Percentiles rank a stretch among this genome's conserved stretches.
Conservation (phyloP, 352 stramenopile species). For the Aphanomyces astaci region DNA sequence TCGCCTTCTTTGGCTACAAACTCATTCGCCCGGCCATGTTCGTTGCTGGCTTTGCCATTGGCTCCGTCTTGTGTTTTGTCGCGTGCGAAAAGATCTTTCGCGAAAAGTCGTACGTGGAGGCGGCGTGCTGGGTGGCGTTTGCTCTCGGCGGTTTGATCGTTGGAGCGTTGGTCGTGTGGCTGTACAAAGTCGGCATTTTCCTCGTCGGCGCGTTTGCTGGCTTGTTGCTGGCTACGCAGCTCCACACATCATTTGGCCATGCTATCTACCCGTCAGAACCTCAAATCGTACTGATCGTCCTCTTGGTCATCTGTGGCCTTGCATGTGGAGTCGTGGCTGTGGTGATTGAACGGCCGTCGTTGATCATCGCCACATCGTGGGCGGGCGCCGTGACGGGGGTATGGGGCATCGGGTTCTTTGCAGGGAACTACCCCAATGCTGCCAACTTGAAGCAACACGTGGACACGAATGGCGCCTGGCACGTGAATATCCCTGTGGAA, state of each 20-base stretch:
- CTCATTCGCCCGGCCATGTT: constrained; percentile 57
- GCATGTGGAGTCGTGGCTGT: constrained; percentile 36
- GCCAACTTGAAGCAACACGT: constrained; percentile 26
- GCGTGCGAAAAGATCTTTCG: constrained; percentile 36
- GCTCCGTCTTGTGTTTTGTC: constrained; percentile 46
- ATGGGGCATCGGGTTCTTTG: constrained; percentile 58
- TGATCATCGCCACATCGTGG: constrained; percentile 47
- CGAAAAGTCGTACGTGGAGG: constrained; percentile 31
- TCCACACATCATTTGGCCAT: constrained; percentile 40
- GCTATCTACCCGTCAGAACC: constrained; percentile 33
- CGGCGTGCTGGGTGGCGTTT: constrained; percentile 45
- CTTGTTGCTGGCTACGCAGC: constrained; percentile 35
- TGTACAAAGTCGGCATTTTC: constrained; percentile 42
- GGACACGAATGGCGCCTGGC: too few species aligned
- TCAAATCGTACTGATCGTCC: constrained; percentile 37
- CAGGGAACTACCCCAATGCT: constrained; percentile 3
- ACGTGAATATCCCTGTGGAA: too few species aligned
- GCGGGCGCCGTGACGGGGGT: constrained; percentile 41
- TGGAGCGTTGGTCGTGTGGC: constrained; percentile 29
- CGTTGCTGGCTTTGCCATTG: constrained; percentile 55
- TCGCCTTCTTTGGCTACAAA: constrained; percentile 46
- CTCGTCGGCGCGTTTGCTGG: constrained; percentile 33
- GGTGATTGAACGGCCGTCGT: constrained; percentile 42
- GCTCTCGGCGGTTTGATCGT: constrained; percentile 31
- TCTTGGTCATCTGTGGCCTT: constrained; percentile 37